Evolutionary conservation across 495 filamentous ascomycete species (phyloP), one percentile per base, ranked within the genome.

Genomic region (Penicillium mononematosum): DNA sequence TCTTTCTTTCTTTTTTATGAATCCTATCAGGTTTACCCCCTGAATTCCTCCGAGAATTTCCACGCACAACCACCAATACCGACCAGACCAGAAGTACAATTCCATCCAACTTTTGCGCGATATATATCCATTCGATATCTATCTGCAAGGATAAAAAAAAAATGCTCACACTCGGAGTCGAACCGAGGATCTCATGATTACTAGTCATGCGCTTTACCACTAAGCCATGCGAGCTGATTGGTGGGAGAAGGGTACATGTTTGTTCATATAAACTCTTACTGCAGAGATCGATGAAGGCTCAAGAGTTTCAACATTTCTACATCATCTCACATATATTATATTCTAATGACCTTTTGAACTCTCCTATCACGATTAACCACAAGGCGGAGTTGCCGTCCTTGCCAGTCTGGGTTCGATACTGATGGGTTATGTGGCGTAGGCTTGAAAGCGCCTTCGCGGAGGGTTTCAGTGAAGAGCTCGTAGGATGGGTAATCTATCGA

Each of bases 391-490:
- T 93, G 89, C 51, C 69, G 70, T 6, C 74, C 73, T 50, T 79
- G 74, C 56, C 81, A 82, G 36, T 80, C 61, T 12, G 71, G 71
- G 8, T 53, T 20, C 0, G 63, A 58, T 10, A 53, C 39, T 0
- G 64, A 58, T 1, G 61, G 45, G 32, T 58, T 24, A 46, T 56
- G 44, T 43, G 63, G 5, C 43, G 59, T 29, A 50, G 72, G 72
- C 45, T 68, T 70, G 63, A 92, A 88, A 7, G 83, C 75, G 6
- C 90, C 90, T 12, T 70, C 56, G 53, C 89, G 81, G 55, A 95
- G 65, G 11, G 74, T 78, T 25, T 88, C 83, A n/a, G 82, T 83
- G 71, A 84, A 93, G 16, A 95, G 78, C 68, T 95, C 83, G 62
- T 85, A 86, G 11, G 83, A 81, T 10, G 84, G 83, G 62, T 85